phyloP scores from a whole-genome alignment of 192 early-diverging fungal species.

The Irineochytrium annulatum region DNA sequence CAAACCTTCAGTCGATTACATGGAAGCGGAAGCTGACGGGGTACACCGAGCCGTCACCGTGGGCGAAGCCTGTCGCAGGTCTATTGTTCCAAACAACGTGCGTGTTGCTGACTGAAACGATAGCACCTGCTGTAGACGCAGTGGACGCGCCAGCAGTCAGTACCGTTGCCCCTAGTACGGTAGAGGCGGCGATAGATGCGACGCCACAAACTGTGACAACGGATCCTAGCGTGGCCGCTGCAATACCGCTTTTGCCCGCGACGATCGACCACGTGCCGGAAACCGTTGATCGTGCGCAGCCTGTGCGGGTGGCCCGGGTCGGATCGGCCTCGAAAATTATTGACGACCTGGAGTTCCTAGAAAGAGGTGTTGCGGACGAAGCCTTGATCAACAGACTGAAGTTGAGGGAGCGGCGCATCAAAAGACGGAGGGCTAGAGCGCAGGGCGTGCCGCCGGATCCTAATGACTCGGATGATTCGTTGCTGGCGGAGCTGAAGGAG shows the following conservation, averaged over 20 bases:
- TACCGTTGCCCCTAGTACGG: neutral
- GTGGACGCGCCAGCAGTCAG: neutral
- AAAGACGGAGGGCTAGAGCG: conserved; percentile 8
- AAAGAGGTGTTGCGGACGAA: neutral
- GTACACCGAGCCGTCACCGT: neutral
- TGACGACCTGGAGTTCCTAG: neutral
- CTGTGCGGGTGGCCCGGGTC: too few relatives aligned
- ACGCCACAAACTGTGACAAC: neutral
- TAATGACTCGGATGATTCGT: conserved; percentile 29
- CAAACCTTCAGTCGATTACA: neutral
- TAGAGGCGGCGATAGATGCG: neutral
- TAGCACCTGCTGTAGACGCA: neutral
- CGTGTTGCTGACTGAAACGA: neutral
- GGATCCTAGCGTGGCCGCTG: neutral
- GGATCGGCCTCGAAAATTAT: neutral
- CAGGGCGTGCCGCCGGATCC: conserved; percentile 25
- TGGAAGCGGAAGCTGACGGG: neutral
- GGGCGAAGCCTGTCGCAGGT: neutral
- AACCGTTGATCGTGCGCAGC: too few relatives aligned
- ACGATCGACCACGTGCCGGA: too few relatives aligned
- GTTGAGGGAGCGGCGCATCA: conserved; percentile 17
- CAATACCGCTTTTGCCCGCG: too few relatives aligned
- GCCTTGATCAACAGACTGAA: conserved; percentile 2
- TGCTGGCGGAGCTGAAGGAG: conserved; percentile 26
- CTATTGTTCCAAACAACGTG: too few relatives aligned